Evolutionary conservation across 139 green algal genomes (phyloP).

Genomic region (Astrephomene gubernaculifera): DNA sequence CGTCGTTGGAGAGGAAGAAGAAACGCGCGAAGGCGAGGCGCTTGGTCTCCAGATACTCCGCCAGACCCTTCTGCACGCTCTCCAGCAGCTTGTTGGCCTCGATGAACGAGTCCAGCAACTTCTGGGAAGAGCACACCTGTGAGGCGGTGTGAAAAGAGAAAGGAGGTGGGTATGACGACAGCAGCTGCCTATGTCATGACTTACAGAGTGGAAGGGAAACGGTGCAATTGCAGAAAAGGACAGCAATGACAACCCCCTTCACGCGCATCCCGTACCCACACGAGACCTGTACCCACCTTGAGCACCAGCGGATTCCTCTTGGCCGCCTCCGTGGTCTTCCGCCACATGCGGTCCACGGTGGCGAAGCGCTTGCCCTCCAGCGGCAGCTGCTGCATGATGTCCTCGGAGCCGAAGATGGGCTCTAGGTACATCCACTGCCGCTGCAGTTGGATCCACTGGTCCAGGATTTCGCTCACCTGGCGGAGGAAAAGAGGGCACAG

Average conservation of each 20-base stretch:
- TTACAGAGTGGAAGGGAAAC: no score
- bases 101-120: constrained; percentile 73
- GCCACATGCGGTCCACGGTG: constrained; percentile 82
- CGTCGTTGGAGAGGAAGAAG: constrained; percentile 90
- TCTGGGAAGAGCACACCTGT: constrained; percentile 69
- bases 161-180: no score
- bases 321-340: constrained; percentile 75
- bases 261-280: no score
- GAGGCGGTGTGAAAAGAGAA: no score
- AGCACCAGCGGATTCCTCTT: constrained; percentile 64
- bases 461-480: constrained; percentile 75
- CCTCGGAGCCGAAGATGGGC: constrained; percentile 85
- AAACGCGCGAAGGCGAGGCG: constrained; percentile 80
- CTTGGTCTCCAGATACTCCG: constrained; percentile 86
- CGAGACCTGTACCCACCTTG: constrained; percentile 63
- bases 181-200: no score
- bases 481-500: not conserved
- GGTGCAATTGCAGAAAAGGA: no score
- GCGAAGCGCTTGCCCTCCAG: constrained; percentile 87
- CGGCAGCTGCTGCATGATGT: constrained; percentile 90
- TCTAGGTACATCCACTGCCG: constrained; percentile 89
- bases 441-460: constrained; percentile 85
- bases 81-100: constrained; percentile 80
- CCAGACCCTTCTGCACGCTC: constrained; percentile 78
- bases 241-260: no score